Conservation (phyloP, 257 asterid genomes). For the Paraleonurus japonicus region DNA sequence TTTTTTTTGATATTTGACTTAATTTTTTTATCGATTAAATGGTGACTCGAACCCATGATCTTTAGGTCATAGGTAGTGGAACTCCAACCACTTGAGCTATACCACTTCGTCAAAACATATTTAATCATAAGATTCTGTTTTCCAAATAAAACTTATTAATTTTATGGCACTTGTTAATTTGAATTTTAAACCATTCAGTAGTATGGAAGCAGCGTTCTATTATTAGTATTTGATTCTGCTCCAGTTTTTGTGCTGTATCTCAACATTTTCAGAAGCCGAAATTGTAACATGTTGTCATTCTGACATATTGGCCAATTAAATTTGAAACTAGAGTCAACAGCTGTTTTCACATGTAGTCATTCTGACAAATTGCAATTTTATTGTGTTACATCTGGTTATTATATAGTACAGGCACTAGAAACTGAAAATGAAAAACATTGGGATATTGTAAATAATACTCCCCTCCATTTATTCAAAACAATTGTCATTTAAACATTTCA, state of each 20-base stretch:
- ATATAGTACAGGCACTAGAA: not conserved
- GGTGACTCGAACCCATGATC: too few species aligned
- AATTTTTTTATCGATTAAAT: too few species aligned
- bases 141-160: not conserved
- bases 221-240: not conserved
- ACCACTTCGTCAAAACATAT: too few species aligned
- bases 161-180: not conserved
- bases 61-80: too few species aligned
- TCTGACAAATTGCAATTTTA: not conserved
- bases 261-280: not conserved
- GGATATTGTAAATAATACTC: not conserved
- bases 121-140: not conserved
- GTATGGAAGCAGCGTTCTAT: not conserved
- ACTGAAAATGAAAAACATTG: not conserved
- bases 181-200: not conserved
- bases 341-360: not conserved
- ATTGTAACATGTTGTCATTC: not conserved
- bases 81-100: too few species aligned
- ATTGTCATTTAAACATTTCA: too few species aligned
- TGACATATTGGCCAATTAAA: not conserved
- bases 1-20: too few species aligned
- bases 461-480: too few species aligned
- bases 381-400: not conserved
- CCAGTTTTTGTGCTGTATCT: not conserved
- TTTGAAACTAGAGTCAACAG: not conserved